These are phyloP conservation scores for Suillus lakei DNA, from an alignment of 768 basidiomycete genomes.

Conservation along the genomic window DNA sequence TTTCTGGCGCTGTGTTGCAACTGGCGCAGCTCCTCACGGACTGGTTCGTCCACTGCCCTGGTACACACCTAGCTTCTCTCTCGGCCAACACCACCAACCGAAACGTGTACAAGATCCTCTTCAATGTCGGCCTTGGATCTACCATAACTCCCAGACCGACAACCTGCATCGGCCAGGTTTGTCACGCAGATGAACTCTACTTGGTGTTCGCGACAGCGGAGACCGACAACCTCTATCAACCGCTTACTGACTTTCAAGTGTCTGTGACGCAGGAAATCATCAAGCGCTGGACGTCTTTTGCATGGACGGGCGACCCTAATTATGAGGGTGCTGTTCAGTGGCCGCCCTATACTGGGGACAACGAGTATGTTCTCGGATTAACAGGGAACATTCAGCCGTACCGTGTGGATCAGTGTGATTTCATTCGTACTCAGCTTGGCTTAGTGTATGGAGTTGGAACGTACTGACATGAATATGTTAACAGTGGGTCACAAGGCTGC, in stretches of 20 bases:
- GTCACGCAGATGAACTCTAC: conserved; percentile 26
- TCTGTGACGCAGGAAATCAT: conserved; percentile 12
- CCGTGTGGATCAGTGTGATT: conserved; percentile 18
- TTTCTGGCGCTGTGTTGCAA: conserved; percentile 19
- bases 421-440: conserved; percentile 19
- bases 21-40: conserved; percentile 22
- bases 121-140: conserved; percentile 13
- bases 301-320: conserved; percentile 22
- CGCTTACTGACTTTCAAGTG: conserved; percentile 11
- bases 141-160: conserved; percentile 19
- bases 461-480: background rate
- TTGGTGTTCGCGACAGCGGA: conserved; percentile 24
- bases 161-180: conserved; percentile 20
- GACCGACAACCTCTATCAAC: conserved; percentile 23
- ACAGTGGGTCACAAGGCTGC: background rate
- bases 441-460: conserved; percentile 14
- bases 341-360: conserved; percentile 15
- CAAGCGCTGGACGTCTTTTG: conserved; percentile 18
- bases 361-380: conserved; percentile 16
- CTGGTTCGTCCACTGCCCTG: conserved; percentile 15
- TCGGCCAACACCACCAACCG: conserved; percentile 23
- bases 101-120: conserved; percentile 19
- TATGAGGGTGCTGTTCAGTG: conserved; percentile 21
- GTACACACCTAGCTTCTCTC: conserved; percentile 18
- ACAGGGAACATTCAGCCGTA: conserved; percentile 16